A percentile compares a stretch with the other conserved stretches of the same genome.
Conservation (phyloP, 2,329 filamentous ascomycete species). For the Didymella pomorum region DNA sequence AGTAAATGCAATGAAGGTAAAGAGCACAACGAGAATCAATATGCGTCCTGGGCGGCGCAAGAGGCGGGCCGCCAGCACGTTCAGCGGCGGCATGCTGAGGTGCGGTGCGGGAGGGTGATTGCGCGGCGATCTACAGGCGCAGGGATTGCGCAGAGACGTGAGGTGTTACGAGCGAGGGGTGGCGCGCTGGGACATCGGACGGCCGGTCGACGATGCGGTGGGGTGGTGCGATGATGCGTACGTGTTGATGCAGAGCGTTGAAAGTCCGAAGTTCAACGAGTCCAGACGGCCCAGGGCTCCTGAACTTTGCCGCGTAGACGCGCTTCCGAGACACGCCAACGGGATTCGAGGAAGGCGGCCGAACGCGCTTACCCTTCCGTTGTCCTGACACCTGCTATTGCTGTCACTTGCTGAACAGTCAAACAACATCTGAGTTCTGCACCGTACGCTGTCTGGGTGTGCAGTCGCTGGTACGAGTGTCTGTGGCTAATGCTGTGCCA, state of each 20-base stretch:
- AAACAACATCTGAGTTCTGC: not conserved
- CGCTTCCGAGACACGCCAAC: conserved; percentile 13
- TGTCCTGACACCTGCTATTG: conserved; percentile 1
- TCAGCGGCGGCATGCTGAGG: conserved; percentile 33
- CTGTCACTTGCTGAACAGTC: not conserved
- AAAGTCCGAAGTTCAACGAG: conserved; percentile 10
- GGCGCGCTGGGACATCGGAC: conserved; percentile 18
- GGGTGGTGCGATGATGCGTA: conserved; percentile 9
- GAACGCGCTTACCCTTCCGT: conserved; percentile 11
- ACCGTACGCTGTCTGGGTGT: not conserved
- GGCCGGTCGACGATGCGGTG: conserved; percentile 13
- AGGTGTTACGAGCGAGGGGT: conserved; percentile 9
- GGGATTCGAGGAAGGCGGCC: not conserved
- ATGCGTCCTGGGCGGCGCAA: conserved; percentile 43
- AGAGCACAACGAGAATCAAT: conserved; percentile 42
- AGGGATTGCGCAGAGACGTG: conserved; percentile 1
- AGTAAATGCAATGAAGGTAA: conserved; percentile 44
- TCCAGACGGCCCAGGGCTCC: conserved; percentile 6
- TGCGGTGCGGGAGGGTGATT: conserved; percentile 6
- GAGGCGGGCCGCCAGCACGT: conserved; percentile 37
- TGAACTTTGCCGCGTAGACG: conserved; percentile 12
- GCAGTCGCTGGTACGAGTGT: not conserved
- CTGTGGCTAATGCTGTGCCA: not conserved
- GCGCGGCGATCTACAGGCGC: conserved; percentile 2
- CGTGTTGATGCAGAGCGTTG: conserved; percentile 13